Conservation (phyloP, 148 eudicot species). For the Persicaria maculosa region DNA sequence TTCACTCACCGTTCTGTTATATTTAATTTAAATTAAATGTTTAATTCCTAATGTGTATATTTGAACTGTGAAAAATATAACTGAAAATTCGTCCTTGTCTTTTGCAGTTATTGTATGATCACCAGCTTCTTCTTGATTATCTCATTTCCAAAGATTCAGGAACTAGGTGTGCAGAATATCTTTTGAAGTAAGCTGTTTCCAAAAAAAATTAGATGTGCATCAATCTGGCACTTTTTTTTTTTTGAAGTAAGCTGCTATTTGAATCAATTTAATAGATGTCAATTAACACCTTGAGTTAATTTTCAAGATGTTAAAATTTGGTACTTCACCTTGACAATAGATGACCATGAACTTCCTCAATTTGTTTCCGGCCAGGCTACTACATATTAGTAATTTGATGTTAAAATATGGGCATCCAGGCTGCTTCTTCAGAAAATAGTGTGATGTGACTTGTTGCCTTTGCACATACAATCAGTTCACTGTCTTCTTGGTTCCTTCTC, state of each 20-base stretch:
- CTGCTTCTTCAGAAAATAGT: too few species aligned
- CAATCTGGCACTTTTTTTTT: not conserved
- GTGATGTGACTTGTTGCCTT: not conserved
- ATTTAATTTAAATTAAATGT: not conserved
- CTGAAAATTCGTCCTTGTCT: not conserved
- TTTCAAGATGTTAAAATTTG: not conserved
- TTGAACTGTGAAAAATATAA: not conserved
- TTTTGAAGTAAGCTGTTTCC: constrained; percentile 47
- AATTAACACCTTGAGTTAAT: not conserved
- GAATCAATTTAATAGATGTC: not conserved
- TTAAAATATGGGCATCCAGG: too few species aligned
- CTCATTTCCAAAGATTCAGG: constrained; percentile 89
- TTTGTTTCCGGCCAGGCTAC: not conserved
- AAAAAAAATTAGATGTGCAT: not conserved
- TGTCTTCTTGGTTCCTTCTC: not conserved
- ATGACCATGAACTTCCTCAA: not conserved
- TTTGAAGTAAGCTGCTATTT: not conserved
- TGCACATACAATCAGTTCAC: not conserved
- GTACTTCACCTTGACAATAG: not conserved
- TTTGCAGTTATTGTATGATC: constrained; percentile 82
- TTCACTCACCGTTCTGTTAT: not conserved
- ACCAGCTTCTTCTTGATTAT: constrained; percentile 91
- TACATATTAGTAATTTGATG: too few species aligned
- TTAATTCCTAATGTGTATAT: not conserved
- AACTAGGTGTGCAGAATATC: constrained; percentile 72